Percentiles rank a stretch among this genome's conserved stretches.
phyloP scores from a whole-genome alignment of 2,329 filamentous ascomycete genomes.

The Pseudohalonectria lignicola region DNA sequence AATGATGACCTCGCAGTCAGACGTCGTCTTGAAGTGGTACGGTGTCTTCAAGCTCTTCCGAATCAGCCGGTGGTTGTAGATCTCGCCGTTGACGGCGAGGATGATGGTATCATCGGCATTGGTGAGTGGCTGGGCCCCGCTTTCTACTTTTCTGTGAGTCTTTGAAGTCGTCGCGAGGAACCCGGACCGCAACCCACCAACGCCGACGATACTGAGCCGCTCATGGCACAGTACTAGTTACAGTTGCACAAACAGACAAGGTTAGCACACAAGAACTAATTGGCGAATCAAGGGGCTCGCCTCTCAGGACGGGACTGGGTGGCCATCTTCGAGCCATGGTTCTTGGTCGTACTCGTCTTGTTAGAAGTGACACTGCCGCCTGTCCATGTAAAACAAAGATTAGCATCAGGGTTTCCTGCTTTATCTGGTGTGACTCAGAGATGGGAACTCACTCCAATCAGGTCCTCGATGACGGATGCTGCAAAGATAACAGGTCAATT shows the following conservation, averaged over 20 bases:
- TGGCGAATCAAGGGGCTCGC: not conserved
- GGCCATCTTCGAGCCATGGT: too few species aligned
- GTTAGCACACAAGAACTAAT: conserved; percentile 14
- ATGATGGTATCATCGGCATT: conserved; percentile 82
- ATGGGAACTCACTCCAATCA: conserved; percentile 78
- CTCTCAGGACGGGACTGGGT: too few species aligned
- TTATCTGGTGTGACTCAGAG: conserved; percentile 16
- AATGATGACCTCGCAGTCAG: conserved; percentile 98
- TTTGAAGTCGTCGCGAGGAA: conserved; percentile 5
- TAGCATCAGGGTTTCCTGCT: conserved; percentile 12
- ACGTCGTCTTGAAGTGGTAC: conserved; percentile 97
- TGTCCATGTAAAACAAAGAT: conserved; percentile 22
- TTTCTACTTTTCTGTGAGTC: conserved; percentile 47
- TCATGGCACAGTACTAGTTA: conserved; percentile 83
- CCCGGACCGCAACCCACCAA: conserved; percentile 50
- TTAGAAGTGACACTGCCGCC: conserved; percentile 83
- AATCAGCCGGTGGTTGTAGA: conserved; percentile 97
- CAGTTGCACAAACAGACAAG: conserved; percentile 4
- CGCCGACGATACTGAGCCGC: conserved; percentile 92
- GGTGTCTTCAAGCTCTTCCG: conserved; percentile 74
- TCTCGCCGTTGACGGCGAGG: conserved; percentile 97
- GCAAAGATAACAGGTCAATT: conserved; percentile 26
- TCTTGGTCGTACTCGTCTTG: conserved; percentile 87
- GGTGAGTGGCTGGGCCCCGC: conserved; percentile 88
- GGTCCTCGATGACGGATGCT: conserved; percentile 93